phyloP scores from a whole-genome alignment of 257 asterid species.

The Nicotiana attenuata region DNA sequence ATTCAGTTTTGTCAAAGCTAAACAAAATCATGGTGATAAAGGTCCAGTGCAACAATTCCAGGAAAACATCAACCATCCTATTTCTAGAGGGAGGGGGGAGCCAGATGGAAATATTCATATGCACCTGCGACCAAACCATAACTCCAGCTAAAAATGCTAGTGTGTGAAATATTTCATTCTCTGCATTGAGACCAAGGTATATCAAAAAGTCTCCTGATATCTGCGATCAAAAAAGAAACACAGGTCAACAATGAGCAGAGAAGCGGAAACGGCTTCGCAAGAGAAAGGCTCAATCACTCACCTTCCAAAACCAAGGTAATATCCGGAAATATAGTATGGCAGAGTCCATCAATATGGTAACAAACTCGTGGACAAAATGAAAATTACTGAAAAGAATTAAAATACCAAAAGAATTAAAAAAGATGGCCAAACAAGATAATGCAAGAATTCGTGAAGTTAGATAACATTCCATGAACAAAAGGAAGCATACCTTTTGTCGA shows the following conservation, averaged over 20 bases:
- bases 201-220: conserved; percentile 58
- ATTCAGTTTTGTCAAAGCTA: background rate
- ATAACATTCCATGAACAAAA: background rate
- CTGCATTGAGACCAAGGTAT: conserved; percentile 56
- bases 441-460: background rate
- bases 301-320: conserved; percentile 98
- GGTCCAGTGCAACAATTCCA: background rate
- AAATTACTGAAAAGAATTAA: conserved; percentile 43
- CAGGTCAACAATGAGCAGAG: background rate
- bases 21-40: background rate
- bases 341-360: conserved; percentile 70
- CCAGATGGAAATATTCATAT: background rate
- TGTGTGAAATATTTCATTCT: conserved; percentile 74
- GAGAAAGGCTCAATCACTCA: conserved; percentile 23
- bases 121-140: conserved; percentile 90
- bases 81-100: background rate
- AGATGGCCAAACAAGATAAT: background rate
- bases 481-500: conserved; percentile 71
- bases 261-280: background rate
- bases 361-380: conserved; percentile 78
- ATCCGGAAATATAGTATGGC: conserved; percentile 65
- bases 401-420: background rate
- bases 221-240: conserved; percentile 28
- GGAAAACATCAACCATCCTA: background rate
- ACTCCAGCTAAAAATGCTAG: conserved; percentile 86